Conservation (phyloP, 768 basidiomycete species). For the Pleurotus giganteus region DNA sequence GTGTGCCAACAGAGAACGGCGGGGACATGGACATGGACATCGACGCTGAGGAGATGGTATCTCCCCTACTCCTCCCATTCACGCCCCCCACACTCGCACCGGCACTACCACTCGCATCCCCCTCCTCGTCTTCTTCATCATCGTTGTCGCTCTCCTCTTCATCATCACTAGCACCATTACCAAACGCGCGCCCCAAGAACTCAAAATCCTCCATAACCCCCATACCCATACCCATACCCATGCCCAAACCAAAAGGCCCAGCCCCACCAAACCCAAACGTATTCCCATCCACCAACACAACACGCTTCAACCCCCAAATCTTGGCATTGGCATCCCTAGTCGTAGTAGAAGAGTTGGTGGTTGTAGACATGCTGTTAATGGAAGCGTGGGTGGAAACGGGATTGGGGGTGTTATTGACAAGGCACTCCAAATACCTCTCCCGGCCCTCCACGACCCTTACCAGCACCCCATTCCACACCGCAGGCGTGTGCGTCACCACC, state of each 20-base stretch:
- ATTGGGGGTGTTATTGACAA: no score
- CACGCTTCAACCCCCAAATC: background rate
- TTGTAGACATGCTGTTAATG: no score
- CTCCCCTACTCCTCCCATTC: background rate
- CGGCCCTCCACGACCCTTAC: constrained; percentile 31
- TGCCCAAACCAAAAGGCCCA: no score
- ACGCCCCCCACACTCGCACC: background rate
- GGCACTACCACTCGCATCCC: background rate
- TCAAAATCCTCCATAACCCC: background rate
- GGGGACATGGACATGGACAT: background rate
- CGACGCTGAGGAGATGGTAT: background rate
- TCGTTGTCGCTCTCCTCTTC: background rate
- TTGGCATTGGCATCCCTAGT: background rate
- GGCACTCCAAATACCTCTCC: background rate
- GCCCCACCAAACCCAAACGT: no score
- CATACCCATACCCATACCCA: no score
- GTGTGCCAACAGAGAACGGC: background rate
- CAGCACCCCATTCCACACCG: constrained; percentile 56
- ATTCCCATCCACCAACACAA: background rate
- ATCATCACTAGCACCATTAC: background rate
- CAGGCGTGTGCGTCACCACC: constrained; percentile 53
- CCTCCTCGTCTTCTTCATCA: no score
- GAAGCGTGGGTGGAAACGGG: no score
- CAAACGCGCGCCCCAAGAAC: background rate
- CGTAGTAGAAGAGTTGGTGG: no score